A percentile compares a stretch with the other conserved stretches of the same genome.
These are phyloP conservation scores for Sonneratia alba DNA, from an alignment of 345 rosid species.

Conservation along the genomic window DNA sequence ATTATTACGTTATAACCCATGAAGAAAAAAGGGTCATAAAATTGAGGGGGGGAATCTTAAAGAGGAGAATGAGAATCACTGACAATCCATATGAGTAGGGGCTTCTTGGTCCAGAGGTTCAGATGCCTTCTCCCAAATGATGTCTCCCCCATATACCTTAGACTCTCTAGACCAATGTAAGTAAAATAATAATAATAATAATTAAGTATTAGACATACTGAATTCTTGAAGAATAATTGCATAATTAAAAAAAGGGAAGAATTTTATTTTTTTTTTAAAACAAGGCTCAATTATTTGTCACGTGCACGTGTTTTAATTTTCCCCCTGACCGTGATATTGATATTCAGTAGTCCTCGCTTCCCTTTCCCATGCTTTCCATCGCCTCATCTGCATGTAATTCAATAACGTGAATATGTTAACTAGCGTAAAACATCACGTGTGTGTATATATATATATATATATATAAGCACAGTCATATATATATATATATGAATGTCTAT, in stretches of 20 bases:
- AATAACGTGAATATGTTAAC: too few species aligned
- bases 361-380: conserved; percentile 79
- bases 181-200: not conserved
- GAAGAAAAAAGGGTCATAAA: too few species aligned
- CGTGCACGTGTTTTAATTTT: too few species aligned
- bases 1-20: too few species aligned
- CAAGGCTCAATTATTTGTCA: not conserved
- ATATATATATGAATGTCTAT: too few species aligned
- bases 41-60: too few species aligned
- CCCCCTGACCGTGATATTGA: conserved; percentile 49
- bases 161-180: conserved; percentile 72
- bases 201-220: not conserved
- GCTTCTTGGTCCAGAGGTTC: conserved; percentile 49
- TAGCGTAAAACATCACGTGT: too few species aligned
- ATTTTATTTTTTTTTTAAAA: too few species aligned
- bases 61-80: conserved; percentile 3
- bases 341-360: conserved; percentile 75
- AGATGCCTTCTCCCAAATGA: conserved; percentile 92
- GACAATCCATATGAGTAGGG: conserved; percentile 63
- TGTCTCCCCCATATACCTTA: conserved; percentile 85
- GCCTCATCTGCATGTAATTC: conserved; percentile 48
- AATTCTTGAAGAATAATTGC: not conserved
- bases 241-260: too few species aligned
- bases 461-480: too few species aligned
- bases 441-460: too few species aligned